phyloP scores from a whole-genome alignment of 305 asterid genomes.

The Solanum aculeatissimum region DNA sequence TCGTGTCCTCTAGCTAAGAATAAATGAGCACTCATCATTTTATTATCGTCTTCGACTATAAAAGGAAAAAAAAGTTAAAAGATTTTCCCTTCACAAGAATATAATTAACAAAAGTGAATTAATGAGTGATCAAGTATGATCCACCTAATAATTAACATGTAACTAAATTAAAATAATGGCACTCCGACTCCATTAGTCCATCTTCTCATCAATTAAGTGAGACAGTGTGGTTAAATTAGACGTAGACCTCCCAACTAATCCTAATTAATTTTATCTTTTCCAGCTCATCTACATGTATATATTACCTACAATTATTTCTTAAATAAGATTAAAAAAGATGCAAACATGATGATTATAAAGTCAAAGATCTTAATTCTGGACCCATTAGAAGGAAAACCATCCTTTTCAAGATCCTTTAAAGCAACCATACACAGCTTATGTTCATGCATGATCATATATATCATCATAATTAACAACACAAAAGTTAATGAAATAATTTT shows the following conservation, averaged over 20 bases:
- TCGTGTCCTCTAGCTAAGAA: no score
- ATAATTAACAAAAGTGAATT: neutral
- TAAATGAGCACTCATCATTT: neutral
- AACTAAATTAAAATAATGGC: neutral
- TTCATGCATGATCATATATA: neutral
- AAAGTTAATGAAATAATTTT: neutral
- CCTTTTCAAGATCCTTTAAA: neutral
- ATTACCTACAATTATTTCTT: neutral
- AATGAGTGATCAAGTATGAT: neutral
- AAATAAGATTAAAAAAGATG: neutral
- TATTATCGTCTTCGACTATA: neutral
- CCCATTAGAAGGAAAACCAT: neutral
- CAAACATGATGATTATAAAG: neutral
- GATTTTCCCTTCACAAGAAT: neutral
- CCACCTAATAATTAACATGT: neutral
- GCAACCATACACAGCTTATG: neutral
- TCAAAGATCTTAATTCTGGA: neutral
- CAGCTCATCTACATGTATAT: neutral
- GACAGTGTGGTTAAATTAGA: neutral
- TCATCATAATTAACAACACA: neutral
- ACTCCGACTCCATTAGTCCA: neutral
- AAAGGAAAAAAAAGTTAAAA: neutral
- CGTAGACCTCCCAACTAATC: slow-evolving; percentile 8
- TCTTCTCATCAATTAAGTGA: slow-evolving; percentile 2
- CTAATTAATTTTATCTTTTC: neutral